phyloP scores from a whole-genome alignment of 768 basidiomycete genomes.

The Phaeotremella fagi region DNA sequence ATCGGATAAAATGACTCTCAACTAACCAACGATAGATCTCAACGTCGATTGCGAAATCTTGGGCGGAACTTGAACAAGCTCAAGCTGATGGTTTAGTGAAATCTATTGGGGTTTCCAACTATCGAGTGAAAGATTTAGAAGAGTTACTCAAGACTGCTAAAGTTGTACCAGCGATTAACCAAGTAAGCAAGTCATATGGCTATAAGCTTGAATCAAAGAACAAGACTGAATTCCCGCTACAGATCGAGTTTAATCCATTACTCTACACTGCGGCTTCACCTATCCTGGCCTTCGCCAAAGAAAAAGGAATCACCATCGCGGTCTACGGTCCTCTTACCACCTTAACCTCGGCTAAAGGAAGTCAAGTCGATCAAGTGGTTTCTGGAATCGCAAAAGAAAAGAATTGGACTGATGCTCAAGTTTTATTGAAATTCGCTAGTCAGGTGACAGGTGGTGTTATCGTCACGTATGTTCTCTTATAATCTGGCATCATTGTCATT shows the following conservation, averaged over 20 bases:
- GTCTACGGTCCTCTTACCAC: slow-evolving; percentile 36
- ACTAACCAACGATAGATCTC: slow-evolving; percentile 1
- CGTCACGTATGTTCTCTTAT: slow-evolving; percentile 22
- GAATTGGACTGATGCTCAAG: slow-evolving; percentile 26
- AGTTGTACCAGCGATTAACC: slow-evolving; percentile 46
- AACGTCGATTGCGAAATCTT: slow-evolving; percentile 50
- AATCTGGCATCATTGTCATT: not conserved
- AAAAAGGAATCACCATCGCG: slow-evolving; percentile 40
- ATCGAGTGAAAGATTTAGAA: slow-evolving; percentile 45
- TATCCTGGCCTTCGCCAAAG: slow-evolving; percentile 35
- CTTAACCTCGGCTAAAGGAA: slow-evolving; percentile 14
- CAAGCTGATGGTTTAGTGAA: slow-evolving; percentile 50
- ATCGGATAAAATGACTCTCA: not conserved
- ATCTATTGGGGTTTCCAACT: slow-evolving; percentile 51
- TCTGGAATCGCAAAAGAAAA: slow-evolving; percentile 14
- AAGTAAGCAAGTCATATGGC: slow-evolving; percentile 23
- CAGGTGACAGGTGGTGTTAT: slow-evolving; percentile 26
- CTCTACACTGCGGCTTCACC: slow-evolving; percentile 27
- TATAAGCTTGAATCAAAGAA: not conserved
- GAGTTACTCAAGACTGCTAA: slow-evolving; percentile 41
- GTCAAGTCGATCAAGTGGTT: slow-evolving; percentile 23
- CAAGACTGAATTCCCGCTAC: not conserved
- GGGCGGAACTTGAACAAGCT: slow-evolving; percentile 60
- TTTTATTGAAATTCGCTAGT: slow-evolving; percentile 32
- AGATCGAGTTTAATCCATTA: slow-evolving; percentile 52